Evolutionary conservation across 305 asterid genomes (phyloP).

Genomic region (Rubia tinctorum): DNA sequence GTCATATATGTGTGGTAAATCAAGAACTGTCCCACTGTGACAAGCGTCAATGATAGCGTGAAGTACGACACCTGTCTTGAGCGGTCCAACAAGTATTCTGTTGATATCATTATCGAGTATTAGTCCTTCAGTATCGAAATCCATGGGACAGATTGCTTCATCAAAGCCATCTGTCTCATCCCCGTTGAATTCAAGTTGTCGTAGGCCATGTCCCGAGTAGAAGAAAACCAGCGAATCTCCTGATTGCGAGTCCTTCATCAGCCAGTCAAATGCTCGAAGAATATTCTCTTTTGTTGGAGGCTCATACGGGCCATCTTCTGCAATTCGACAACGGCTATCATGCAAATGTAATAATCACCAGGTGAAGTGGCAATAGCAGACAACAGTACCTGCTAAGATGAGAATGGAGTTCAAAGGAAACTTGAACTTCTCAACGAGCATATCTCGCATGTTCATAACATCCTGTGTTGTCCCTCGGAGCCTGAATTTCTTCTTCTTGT

Average conservation of each 20-base stretch:
- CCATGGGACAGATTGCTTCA: conserved; percentile 73
- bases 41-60: conserved; percentile 73
- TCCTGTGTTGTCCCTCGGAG: conserved; percentile 55
- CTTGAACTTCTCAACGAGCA: conserved; percentile 28
- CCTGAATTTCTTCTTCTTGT: conserved; percentile 48
- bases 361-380: not conserved
- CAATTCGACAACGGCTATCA: conserved; percentile 6
- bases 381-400: conserved; percentile 57
- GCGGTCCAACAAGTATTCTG: conserved; percentile 45
- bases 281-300: conserved; percentile 56
- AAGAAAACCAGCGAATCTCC: conserved; percentile 70
- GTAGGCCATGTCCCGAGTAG: conserved; percentile 71
- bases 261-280: conserved; percentile 49
- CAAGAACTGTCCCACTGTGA: conserved; percentile 81
- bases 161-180: conserved; percentile 80
- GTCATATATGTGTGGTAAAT: conserved; percentile 45
- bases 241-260: conserved; percentile 37
- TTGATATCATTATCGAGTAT: conserved; percentile 62
- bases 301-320: conserved; percentile 38
- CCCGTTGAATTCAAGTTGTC: conserved; percentile 30
- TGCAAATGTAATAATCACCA: not conserved
- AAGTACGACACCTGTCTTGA: conserved; percentile 43
- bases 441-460: conserved; percentile 32
- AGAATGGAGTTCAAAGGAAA: conserved; percentile 44
- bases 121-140: conserved; percentile 45